phyloP scores from a whole-genome alignment of 2,329 filamentous ascomycete genomes.

The Ampelomyces quisqualis region DNA sequence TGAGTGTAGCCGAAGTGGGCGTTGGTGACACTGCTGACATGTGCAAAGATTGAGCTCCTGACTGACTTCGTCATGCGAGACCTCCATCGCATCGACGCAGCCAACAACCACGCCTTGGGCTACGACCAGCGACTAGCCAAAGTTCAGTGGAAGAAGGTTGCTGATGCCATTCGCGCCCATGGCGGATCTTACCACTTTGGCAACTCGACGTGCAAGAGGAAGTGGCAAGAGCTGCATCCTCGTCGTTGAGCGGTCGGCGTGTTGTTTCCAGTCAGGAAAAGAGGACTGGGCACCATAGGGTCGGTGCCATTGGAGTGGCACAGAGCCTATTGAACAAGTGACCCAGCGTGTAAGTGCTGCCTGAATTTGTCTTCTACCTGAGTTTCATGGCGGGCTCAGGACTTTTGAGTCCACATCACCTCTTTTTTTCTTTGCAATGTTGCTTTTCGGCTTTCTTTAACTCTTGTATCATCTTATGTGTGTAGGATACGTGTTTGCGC shows the following conservation, averaged over 20 bases:
- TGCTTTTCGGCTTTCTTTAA: no score
- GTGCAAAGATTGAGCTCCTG: constrained; percentile 27
- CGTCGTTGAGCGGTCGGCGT: neutral
- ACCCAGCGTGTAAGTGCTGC: no score
- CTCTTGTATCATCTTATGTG: no score
- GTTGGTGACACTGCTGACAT: constrained; percentile 8
- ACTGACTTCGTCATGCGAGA: constrained; percentile 23
- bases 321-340: no score
- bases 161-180: constrained; percentile 53
- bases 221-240: constrained; percentile 52
- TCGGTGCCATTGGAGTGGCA: no score
- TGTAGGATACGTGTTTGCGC: no score
- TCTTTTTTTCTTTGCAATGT: no score
- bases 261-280: neutral
- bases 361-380: no score
- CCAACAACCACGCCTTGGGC: constrained; percentile 8
- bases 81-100: constrained; percentile 21
- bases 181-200: constrained; percentile 62
- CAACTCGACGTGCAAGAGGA: constrained; percentile 63
- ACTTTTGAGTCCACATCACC: no score
- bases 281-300: no score
- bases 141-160: constrained; percentile 61
- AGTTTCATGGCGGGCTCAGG: no score
- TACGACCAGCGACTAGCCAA: constrained; percentile 38
- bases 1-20: constrained; percentile 48